phyloP scores from a whole-genome alignment of 306 rosid species.

The Inga leiocalycina region DNA sequence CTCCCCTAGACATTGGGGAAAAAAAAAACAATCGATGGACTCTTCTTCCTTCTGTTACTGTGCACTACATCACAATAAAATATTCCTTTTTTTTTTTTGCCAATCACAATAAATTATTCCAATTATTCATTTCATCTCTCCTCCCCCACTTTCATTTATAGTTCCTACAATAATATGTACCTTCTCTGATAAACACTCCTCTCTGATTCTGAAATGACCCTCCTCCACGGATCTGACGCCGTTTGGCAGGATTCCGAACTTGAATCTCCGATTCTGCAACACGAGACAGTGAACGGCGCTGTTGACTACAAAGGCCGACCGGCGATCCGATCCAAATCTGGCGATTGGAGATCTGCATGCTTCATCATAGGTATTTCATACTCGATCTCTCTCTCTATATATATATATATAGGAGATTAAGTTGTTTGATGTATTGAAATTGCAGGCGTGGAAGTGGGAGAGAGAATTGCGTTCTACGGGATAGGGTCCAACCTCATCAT shows the following conservation, averaged over 20 bases:
- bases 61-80: no score
- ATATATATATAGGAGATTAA: neutral
- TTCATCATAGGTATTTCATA: constrained; percentile 43
- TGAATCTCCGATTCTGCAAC: constrained; percentile 23
- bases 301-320: constrained; percentile 42
- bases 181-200: neutral
- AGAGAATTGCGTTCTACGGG: neutral
- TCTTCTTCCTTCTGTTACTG: neutral
- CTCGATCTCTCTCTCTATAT: neutral
- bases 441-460: neutral
- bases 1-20: neutral
- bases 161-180: neutral
- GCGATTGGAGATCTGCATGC: constrained; percentile 57
- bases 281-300: constrained; percentile 38
- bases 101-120: no score
- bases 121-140: no score
- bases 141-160: no score
- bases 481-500: neutral
- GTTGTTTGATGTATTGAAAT: neutral
- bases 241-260: neutral
- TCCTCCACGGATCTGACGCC: neutral
- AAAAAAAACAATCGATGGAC: neutral
- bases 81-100: no score
- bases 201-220: neutral
- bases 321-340: constrained; percentile 33